phyloP scores from a whole-genome alignment of 306 rosid species.

The Vigna nakashimae region DNA sequence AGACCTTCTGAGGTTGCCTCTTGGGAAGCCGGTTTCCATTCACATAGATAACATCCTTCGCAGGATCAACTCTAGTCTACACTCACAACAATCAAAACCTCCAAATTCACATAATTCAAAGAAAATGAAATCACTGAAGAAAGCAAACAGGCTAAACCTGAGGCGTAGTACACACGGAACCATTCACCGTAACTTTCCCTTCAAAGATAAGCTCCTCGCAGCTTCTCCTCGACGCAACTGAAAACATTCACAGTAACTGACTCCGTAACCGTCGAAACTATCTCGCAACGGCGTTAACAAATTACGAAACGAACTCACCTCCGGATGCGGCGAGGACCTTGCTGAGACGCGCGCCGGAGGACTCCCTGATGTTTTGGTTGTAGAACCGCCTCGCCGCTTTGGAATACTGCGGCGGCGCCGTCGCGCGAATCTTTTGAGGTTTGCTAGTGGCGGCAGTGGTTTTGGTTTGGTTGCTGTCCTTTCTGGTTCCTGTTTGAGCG shows the following conservation, averaged over 20 bases:
- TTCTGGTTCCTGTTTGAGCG: constrained; percentile 56
- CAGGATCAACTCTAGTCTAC: constrained; percentile 90
- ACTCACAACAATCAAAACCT: not conserved
- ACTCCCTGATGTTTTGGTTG: constrained; percentile 70
- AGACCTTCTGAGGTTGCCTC: constrained; percentile 87
- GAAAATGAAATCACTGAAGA: not conserved
- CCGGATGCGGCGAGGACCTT: constrained; percentile 97
- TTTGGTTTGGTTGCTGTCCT: constrained; percentile 41
- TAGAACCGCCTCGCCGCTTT: constrained; percentile 90
- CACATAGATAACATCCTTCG: constrained; percentile 84
- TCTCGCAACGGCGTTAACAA: not conserved
- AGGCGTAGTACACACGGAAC: constrained; percentile 83
- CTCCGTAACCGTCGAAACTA: not conserved
- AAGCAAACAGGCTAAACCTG: constrained; percentile 58
- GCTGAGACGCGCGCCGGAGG: constrained; percentile 73
- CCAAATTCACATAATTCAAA: not conserved
- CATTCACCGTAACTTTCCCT: constrained; percentile 85
- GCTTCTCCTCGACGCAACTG: constrained; percentile 92
- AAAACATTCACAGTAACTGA: constrained; percentile 17
- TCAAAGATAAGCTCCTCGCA: constrained; percentile 91
- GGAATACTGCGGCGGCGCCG: constrained; percentile 61
- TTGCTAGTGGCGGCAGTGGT: not conserved
- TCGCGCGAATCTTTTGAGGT: constrained; percentile 24
- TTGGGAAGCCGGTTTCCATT: constrained; percentile 93
- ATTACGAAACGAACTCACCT: constrained; percentile 54